phyloP scores from a whole-genome alignment of 257 asterid genomes.

The Solanum sejunctum region DNA sequence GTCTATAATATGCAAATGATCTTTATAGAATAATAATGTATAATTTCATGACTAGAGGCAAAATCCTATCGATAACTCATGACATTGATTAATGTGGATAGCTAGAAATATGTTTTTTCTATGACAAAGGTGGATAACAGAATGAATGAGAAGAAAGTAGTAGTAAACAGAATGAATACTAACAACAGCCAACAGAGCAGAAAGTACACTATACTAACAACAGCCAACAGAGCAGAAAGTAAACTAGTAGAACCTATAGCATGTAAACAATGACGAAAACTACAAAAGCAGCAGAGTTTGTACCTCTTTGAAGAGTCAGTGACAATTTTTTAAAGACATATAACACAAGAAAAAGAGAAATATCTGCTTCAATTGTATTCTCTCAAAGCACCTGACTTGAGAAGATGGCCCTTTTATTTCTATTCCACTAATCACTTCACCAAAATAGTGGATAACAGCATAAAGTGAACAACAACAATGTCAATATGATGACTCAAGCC shows the following conservation, averaged over 20 bases:
- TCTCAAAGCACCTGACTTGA: background rate
- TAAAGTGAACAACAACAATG: background rate
- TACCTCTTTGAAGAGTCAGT: background rate
- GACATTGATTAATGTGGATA: background rate
- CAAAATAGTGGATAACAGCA: background rate
- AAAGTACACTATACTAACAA: background rate
- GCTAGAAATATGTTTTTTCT: background rate
- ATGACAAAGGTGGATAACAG: background rate
- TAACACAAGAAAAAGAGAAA: background rate
- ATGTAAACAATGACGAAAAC: background rate
- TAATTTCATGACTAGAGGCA: background rate
- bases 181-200: background rate
- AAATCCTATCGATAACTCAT: background rate
- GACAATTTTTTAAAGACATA: background rate
- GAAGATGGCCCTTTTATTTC: background rate
- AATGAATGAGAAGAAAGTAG: background rate
- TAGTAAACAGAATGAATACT: too few species aligned
- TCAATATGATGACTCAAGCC: background rate
- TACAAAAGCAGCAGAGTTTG: background rate
- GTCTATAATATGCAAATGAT: background rate
- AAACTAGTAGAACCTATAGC: background rate
- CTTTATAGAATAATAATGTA: background rate
- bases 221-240: background rate
- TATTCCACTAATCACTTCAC: background rate
- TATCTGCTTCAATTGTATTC: background rate